Base-by-base conservation (phyloP, 129 eudicot species). In the Smallanthus sonchifolius region DNA sequence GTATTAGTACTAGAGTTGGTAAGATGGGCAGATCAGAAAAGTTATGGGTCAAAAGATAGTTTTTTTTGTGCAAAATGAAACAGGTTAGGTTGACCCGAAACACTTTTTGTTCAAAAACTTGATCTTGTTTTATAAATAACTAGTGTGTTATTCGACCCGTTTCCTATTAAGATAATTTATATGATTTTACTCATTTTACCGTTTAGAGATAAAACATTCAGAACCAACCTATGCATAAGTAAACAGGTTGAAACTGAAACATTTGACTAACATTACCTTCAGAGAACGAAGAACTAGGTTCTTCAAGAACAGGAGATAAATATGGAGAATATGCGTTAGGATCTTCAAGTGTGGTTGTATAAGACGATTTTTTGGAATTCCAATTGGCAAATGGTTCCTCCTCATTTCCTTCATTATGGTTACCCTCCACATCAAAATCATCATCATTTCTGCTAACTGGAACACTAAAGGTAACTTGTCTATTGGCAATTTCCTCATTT, bases 291-390 rank as follows among this genome's bases (percentile, higher is more conserved):
- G 98, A 90, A 72, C 93, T 82, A 65, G 91, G 98, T 78, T 94
- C 97, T 84, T 94, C 98, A 39, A 83, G 97, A 75, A 94, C 98
- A 78, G 96, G 93, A 65, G 96, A 67, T 77, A 94, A 75, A 84
- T 79, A 83, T 38, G 98, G 93, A 78, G 98, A 87, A 80, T 83
- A 90, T 13, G 91, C 77, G 70, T 81, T 81, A 59, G 92, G 92
- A 67, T 86, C 92, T 56, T 90, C 96, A 8, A 54, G 62, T 48
- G 84, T 75, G 43, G 84, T 61, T 65, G 88, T 60, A 70, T 87
- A 79, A 54, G 82, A 51, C 16, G 87, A 57, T 61, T 66, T 80
- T 64, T 84, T 87, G 51, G 89, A 69, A 84, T 64, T 84, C 98
- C 96, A 92, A 73, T 73, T 77, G 30, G 28, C 89, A 38, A 83